Evolutionary conservation across 768 basidiomycete species (phyloP).

Genomic region (Termitomyces sp.): DNA sequence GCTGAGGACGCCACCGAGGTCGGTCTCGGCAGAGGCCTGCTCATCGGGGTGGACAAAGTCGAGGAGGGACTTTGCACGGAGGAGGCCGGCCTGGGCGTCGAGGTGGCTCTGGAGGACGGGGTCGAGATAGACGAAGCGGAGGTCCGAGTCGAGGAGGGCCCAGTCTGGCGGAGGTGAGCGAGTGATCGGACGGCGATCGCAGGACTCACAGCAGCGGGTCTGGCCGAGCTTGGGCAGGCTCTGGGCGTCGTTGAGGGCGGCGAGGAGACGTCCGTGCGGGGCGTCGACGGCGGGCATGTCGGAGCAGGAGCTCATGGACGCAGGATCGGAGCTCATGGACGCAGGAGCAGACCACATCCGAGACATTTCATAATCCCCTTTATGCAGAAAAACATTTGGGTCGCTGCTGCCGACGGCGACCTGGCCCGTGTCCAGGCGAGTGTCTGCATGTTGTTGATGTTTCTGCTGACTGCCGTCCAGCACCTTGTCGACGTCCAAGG

Average conservation of each 20-base stretch:
- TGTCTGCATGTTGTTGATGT: background rate
- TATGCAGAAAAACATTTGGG: slow-evolving; percentile 73
- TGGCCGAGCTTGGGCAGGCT: slow-evolving; percentile 56
- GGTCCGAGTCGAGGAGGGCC: slow-evolving; percentile 70
- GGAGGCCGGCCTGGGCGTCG: slow-evolving; percentile 57
- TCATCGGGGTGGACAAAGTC: slow-evolving; percentile 85
- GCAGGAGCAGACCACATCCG: background rate
- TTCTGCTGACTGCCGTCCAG: slow-evolving; percentile 26
- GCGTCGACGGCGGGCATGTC: background rate
- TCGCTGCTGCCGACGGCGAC: slow-evolving; percentile 90
- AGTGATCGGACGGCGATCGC: slow-evolving; percentile 35
- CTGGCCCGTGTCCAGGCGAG: slow-evolving; percentile 64
- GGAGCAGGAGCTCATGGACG: background rate
- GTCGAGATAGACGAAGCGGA: slow-evolving; percentile 80
- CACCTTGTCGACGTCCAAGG: slow-evolving; percentile 55
- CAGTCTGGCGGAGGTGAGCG: slow-evolving; percentile 50
- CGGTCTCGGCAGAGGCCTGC: slow-evolving; percentile 64
- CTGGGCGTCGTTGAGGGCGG: slow-evolving; percentile 30
- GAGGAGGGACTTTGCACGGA: slow-evolving; percentile 68
- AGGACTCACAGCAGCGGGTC: slow-evolving; percentile 70
- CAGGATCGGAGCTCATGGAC: slow-evolving; percentile 1
- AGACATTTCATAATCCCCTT: slow-evolving; percentile 6
- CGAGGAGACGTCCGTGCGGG: slow-evolving; percentile 12
- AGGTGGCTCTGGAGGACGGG: slow-evolving; percentile 74
- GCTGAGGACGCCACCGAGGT: slow-evolving; percentile 70